Evolutionary conservation across 305 asterid species (phyloP).

Genomic region (Ilex paraguariensis): DNA sequence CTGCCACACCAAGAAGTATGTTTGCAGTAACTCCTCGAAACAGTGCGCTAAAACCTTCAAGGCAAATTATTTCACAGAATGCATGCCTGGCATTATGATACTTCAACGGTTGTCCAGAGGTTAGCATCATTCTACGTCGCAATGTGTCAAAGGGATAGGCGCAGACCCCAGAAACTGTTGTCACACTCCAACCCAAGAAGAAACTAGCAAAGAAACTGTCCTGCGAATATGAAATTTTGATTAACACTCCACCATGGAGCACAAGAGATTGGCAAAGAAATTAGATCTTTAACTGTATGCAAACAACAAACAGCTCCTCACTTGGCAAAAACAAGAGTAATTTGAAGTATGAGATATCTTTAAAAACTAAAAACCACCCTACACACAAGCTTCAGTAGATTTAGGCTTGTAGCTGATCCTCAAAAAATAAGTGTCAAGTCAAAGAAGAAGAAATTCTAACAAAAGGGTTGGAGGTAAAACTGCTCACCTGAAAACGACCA

Average conservation of each 20-base stretch:
- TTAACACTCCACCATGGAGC: neutral
- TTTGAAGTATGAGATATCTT: neutral
- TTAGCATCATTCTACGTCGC: slow-evolving; percentile 94
- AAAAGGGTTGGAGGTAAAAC: slow-evolving; percentile 1
- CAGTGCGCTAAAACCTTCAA: slow-evolving; percentile 62
- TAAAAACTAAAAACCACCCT: neutral
- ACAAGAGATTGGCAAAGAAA: neutral
- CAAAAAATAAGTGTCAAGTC: neutral
- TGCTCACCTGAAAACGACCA: slow-evolving; percentile 59
- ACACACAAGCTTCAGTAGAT: no score
- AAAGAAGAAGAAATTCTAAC: neutral
- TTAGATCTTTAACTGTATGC: neutral
- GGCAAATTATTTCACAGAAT: slow-evolving; percentile 47
- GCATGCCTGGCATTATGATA: slow-evolving; percentile 56
- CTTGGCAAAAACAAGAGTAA: slow-evolving; percentile 6
- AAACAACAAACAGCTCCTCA: neutral
- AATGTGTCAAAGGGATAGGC: slow-evolving; percentile 96
- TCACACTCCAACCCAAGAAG: slow-evolving; percentile 86
- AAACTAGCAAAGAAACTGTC: slow-evolving; percentile 86
- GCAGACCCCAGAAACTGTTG: slow-evolving; percentile 83
- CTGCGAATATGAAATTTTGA: slow-evolving; percentile 31
- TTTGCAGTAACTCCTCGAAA: slow-evolving; percentile 87
- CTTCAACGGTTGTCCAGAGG: slow-evolving; percentile 75
- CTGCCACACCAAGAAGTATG: slow-evolving; percentile 85
- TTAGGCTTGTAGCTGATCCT: neutral